Conservation (phyloP, 306 rosid genomes). For the Canavalia ensiformis region DNA sequence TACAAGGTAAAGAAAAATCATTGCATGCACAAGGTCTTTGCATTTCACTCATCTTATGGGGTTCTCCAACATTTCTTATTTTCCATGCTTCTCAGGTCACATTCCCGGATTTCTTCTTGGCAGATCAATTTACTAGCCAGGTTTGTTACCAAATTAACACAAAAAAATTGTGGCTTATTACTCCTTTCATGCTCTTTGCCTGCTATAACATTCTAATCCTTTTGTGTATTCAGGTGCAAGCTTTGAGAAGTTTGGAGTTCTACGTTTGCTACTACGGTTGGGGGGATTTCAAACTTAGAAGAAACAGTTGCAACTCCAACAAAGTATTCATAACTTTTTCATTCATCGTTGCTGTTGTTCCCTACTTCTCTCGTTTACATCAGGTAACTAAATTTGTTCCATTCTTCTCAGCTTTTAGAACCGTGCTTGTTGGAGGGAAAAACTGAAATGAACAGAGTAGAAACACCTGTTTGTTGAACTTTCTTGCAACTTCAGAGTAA, state of each 20-base stretch:
- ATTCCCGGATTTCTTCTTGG: conserved; percentile 80
- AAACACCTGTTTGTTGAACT: too few relatives aligned
- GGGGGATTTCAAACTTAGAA: conserved; percentile 68
- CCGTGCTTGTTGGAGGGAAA: background rate
- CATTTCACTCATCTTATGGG: too few relatives aligned
- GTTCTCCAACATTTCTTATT: background rate
- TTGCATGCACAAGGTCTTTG: too few relatives aligned
- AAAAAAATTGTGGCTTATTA: too few relatives aligned
- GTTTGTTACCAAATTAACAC: conserved; percentile 38
- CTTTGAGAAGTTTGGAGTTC: conserved; percentile 72
- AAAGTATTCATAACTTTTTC: conserved; percentile 57
- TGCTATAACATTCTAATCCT: background rate
- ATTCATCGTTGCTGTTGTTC: conserved; percentile 63
- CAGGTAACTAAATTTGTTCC: conserved; percentile 53
- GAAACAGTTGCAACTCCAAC: conserved; percentile 46
- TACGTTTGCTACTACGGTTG: conserved; percentile 77
- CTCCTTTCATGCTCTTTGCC: background rate
- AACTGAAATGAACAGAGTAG: background rate
- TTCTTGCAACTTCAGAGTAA: too few relatives aligned
- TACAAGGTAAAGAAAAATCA: conserved; percentile 58
- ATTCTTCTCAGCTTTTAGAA: background rate
- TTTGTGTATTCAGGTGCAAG: conserved; percentile 57
- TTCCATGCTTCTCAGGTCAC: conserved; percentile 58
- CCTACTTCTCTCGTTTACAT: conserved; percentile 71
- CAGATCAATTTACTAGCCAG: conserved; percentile 84